Evolutionary conservation across 495 filamentous ascomycete species (phyloP).

Genomic region (Letharia lupina): DNA sequence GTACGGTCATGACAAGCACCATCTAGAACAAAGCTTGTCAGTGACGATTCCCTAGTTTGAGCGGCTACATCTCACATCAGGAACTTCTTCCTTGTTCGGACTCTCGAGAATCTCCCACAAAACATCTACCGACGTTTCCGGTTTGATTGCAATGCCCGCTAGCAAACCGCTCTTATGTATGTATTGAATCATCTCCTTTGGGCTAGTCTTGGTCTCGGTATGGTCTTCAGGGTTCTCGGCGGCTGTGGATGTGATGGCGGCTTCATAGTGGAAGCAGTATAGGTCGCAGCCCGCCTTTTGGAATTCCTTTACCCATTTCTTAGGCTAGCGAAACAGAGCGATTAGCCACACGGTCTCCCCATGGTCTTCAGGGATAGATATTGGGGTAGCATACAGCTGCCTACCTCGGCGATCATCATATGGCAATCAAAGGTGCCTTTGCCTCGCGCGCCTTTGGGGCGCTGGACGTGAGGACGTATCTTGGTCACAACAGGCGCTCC

Average conservation of each 20-base stretch:
- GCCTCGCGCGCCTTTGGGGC: constrained; percentile 47
- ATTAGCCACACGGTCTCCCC: constrained; percentile 7
- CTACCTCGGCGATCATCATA: constrained; percentile 99
- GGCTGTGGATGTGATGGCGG: constrained; percentile 74
- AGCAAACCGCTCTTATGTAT: constrained; percentile 85
- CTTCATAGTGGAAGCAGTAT: constrained; percentile 99
- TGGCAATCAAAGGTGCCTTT: constrained; percentile 97
- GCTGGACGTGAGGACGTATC: constrained; percentile 75
- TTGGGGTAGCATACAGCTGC: constrained; percentile 13
- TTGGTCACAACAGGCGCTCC: constrained; percentile 89
- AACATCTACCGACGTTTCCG: constrained; percentile 80
- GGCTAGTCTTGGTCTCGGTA: constrained; percentile 59
- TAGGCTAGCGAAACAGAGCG: constrained; percentile 52
- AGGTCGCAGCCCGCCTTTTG: constrained; percentile 89
- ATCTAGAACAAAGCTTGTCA: constrained; percentile 51
- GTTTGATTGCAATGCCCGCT: constrained; percentile 93
- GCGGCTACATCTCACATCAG: constrained; percentile 62
- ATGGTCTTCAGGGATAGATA: background rate
- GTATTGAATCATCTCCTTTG: constrained; percentile 75
- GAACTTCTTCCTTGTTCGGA: constrained; percentile 60
- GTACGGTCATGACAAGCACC: constrained; percentile 97
- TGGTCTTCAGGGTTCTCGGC: constrained; percentile 66
- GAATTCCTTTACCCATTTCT: constrained; percentile 96
- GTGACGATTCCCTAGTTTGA: constrained; percentile 9
- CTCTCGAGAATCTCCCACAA: constrained; percentile 81